Evolutionary conservation across 2,329 filamentous ascomycete genomes (phyloP).

Genomic region (Conoideocrella luteorostrata): DNA sequence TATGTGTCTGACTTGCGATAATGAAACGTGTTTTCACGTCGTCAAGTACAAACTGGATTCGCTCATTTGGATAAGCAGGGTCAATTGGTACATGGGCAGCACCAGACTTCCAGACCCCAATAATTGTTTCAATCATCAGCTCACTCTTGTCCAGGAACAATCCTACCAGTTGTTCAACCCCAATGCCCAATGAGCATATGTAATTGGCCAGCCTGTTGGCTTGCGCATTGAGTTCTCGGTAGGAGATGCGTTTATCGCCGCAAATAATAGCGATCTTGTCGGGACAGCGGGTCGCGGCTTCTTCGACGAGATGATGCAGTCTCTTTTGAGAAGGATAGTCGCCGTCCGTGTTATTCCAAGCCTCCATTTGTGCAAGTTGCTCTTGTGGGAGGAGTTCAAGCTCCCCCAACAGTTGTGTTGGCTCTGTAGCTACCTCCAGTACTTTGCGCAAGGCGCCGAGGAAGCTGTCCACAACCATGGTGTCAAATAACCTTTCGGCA

Average conservation of each 20-base stretch:
- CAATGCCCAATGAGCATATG: neutral
- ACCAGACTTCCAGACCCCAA: conserved; percentile 6
- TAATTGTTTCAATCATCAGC: conserved; percentile 3
- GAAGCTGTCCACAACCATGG: conserved; percentile 1
- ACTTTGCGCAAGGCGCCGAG: neutral
- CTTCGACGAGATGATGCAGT: conserved; percentile 3
- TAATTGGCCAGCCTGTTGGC: conserved; percentile 1
- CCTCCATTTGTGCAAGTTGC: conserved; percentile 2
- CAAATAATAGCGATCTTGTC: conserved; percentile 1
- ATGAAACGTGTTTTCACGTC: conserved; percentile 1
- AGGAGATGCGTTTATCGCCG: neutral
- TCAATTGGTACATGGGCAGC: conserved; percentile 9
- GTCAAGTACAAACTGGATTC: conserved; percentile 5
- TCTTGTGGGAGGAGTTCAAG: conserved; percentile 1
- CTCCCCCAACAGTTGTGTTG: neutral
- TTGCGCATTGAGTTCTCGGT: neutral
- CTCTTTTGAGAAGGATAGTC: neutral
- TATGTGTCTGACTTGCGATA: conserved; percentile 1
- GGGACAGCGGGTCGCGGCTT: neutral
- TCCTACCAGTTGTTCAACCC: conserved; percentile 1
- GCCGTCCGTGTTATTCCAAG: conserved; percentile 3
- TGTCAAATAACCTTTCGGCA: conserved; percentile 1
- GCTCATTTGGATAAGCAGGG: conserved; percentile 6
- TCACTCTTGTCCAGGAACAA: conserved; percentile 5
- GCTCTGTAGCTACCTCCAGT: neutral